These are phyloP conservation scores for Trichothecium sympodiale DNA, from an alignment of 2,329 filamentous ascomycete species.

Conservation along the genomic window DNA sequence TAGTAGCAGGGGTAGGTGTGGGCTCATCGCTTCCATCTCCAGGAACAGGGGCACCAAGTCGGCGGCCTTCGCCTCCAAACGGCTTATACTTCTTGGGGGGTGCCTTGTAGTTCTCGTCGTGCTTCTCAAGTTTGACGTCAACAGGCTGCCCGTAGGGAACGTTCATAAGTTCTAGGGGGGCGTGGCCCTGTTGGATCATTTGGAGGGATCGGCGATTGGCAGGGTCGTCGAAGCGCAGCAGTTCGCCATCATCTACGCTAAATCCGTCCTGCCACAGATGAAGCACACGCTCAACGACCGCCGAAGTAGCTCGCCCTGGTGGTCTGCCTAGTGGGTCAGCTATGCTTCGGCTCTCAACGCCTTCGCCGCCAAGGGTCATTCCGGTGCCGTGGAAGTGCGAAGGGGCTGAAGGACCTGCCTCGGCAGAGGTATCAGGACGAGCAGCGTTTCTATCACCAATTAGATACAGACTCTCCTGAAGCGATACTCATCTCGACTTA, in stretches of 20 bases:
- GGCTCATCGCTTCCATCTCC: constrained; percentile 30
- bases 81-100: constrained; percentile 69
- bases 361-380: constrained; percentile 69
- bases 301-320: constrained; percentile 14
- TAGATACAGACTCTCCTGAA: constrained; percentile 6
- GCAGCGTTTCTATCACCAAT: constrained; percentile 44
- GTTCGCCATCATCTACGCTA: constrained; percentile 70
- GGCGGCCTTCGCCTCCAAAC: constrained; percentile 60
- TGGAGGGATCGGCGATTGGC: constrained; percentile 59
- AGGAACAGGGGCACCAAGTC: constrained; percentile 68
- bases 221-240: constrained; percentile 71
- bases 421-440: constrained; percentile 36
- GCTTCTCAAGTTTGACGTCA: constrained; percentile 68
- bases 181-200: constrained; percentile 67
- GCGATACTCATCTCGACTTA: constrained; percentile 26
- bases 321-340: constrained; percentile 40
- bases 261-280: constrained; percentile 80
- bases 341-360: constrained; percentile 56
- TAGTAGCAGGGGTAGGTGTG: background rate
- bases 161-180: constrained; percentile 68
- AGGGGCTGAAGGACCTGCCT: constrained; percentile 38
- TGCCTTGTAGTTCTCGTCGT: constrained; percentile 57
- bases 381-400: constrained; percentile 58
- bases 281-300: constrained; percentile 53
- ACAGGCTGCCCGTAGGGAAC: constrained; percentile 65